phyloP scores from a whole-genome alignment of 805 yeast genomes.

The Hanseniaspora lachancei region DNA sequence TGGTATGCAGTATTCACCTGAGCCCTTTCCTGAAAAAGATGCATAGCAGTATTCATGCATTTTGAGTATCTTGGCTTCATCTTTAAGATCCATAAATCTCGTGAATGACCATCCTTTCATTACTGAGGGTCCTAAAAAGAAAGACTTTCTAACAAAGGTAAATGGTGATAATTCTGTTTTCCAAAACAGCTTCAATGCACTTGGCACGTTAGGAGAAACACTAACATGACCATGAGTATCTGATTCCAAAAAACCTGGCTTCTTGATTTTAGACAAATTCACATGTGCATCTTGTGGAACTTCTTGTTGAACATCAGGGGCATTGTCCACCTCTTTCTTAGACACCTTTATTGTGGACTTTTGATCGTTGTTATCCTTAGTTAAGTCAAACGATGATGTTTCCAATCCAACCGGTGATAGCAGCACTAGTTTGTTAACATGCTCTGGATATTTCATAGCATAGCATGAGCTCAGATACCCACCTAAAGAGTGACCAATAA shows the following conservation, averaged over 20 bases:
- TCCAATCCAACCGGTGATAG: slow-evolving; percentile 68
- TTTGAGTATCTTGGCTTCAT: slow-evolving; percentile 26
- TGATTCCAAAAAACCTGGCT: slow-evolving; percentile 21
- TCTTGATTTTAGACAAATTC: neutral
- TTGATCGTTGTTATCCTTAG: slow-evolving; percentile 3
- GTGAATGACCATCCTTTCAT: slow-evolving; percentile 44
- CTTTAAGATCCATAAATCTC: slow-evolving; percentile 29
- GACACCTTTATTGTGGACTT: neutral
- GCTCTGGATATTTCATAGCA: slow-evolving; percentile 41
- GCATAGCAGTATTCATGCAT: slow-evolving; percentile 43
- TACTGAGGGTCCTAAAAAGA: slow-evolving; percentile 42
- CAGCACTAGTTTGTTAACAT: slow-evolving; percentile 39
- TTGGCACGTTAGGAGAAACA: slow-evolving; percentile 27
- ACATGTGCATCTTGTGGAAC: slow-evolving; percentile 3
- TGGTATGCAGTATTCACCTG: slow-evolving; percentile 55
- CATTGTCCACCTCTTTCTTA: slow-evolving; percentile 7
- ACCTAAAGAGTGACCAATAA: slow-evolving; percentile 61
- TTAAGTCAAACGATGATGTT: slow-evolving; percentile 32
- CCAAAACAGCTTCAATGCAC: slow-evolving; percentile 37
- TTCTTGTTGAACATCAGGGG: slow-evolving; percentile 27
- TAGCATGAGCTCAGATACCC: slow-evolving; percentile 54
- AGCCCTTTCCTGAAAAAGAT: slow-evolving; percentile 40
- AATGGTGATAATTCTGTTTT: slow-evolving; percentile 43
- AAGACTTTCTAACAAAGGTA: slow-evolving; percentile 34
- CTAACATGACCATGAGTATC: slow-evolving; percentile 27